A percentile compares a stretch with the other conserved stretches of the same genome.
phyloP scores from a whole-genome alignment of 2,329 filamentous ascomycete genomes.

The Cladophialophora immunda region DNA sequence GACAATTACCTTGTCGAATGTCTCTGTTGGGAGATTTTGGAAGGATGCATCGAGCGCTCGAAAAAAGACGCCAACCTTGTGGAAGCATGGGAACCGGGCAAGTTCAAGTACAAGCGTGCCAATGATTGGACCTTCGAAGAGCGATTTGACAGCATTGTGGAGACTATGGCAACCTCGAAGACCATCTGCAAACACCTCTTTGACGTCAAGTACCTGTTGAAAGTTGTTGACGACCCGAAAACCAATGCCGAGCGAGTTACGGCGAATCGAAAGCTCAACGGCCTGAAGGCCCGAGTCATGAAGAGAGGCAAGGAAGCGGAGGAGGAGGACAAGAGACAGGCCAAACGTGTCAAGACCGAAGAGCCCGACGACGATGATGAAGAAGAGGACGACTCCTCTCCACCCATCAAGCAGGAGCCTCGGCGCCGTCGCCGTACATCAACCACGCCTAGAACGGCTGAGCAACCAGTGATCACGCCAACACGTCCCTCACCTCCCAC shows the following conservation, averaged over 20 bases:
- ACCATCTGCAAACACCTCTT: constrained; percentile 52
- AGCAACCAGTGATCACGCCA: background rate
- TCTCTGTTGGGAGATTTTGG: constrained; percentile 47
- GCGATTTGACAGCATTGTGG: constrained; percentile 37
- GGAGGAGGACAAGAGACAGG: constrained; percentile 25
- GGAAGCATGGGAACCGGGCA: constrained; percentile 39
- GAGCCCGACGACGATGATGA: background rate
- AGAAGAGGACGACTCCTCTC: background rate
- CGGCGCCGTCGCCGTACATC: background rate
- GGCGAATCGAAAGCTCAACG: constrained; percentile 47
- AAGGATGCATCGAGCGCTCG: constrained; percentile 43
- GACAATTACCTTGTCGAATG: constrained; percentile 43
- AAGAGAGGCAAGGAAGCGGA: constrained; percentile 45
- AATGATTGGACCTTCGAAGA: constrained; percentile 39
- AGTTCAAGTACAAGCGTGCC: constrained; percentile 36
- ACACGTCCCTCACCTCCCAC: background rate
- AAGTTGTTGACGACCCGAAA: constrained; percentile 50
- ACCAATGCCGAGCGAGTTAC: constrained; percentile 43
- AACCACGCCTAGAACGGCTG: background rate
- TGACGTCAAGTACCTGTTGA: constrained; percentile 46
- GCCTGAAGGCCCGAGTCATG: constrained; percentile 46
- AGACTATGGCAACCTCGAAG: constrained; percentile 43
- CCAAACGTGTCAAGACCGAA: constrained; percentile 25
- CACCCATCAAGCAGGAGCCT: background rate
- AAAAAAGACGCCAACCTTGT: constrained; percentile 39